phyloP scores from a whole-genome alignment of 2,329 filamentous ascomycete species.

The Colletotrichum godetiae region DNA sequence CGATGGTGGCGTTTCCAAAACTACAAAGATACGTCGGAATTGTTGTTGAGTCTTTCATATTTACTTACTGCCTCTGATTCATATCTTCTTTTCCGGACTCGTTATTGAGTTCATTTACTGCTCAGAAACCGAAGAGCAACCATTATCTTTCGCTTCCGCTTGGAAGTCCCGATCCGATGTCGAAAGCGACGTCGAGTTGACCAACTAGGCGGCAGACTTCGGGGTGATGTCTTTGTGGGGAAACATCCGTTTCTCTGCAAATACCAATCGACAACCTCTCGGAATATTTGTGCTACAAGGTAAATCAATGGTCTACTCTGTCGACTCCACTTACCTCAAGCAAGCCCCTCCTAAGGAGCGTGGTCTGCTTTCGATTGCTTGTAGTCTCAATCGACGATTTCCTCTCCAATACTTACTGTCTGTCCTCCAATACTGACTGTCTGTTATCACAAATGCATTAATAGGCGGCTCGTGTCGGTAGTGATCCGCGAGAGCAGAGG shows the following conservation, averaged over 20 bases:
- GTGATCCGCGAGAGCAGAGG: no score
- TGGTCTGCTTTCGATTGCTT: background rate
- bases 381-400: no score
- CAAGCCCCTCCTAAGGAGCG: background rate
- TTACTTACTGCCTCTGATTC: background rate
- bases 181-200: background rate
- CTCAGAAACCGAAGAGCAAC: background rate
- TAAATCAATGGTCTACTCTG: background rate
- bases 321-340: background rate
- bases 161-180: background rate
- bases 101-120: background rate
- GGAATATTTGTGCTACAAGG: background rate
- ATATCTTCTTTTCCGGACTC: background rate
- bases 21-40: background rate
- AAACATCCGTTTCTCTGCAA: background rate
- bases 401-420: no score
- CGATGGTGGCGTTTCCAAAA: background rate
- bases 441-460: no score
- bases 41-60: no score
- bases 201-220: background rate
- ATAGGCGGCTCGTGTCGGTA: no score
- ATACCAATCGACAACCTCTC: background rate
- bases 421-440: no score
- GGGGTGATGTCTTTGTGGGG: background rate
- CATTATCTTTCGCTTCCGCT: background rate